Evolutionary conservation across 805 yeast genomes (phyloP).

Genomic region (Debaryomyces prosopidis): DNA sequence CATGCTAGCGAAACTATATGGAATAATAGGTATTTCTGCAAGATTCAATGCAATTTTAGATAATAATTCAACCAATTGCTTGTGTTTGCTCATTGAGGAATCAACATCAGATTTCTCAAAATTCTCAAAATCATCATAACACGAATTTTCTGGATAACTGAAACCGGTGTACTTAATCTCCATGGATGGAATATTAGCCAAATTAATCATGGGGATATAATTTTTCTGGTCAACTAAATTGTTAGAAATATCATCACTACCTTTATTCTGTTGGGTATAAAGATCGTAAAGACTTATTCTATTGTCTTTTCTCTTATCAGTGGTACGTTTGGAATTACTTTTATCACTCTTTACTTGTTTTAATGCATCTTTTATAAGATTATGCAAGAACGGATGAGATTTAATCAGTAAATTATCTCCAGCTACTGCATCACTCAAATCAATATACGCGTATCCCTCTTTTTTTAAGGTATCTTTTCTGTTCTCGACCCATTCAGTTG

Average conservation of each 20-base stretch:
- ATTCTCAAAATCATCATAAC: conserved; percentile 64
- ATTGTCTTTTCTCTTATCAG: conserved; percentile 7
- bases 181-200: conserved; percentile 69
- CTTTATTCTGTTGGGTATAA: conserved; percentile 22
- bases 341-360: conserved; percentile 18
- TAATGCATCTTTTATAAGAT: conserved; percentile 46
- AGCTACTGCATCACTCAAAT: conserved; percentile 65
- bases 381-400: conserved; percentile 65
- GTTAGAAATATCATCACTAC: conserved; percentile 26
- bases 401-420: conserved; percentile 53
- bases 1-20: conserved; percentile 56
- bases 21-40: conserved; percentile 77
- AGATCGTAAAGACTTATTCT: conserved; percentile 24
- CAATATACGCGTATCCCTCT: conserved; percentile 71
- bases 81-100: conserved; percentile 55
- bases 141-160: conserved; percentile 52
- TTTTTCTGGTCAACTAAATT: conserved; percentile 52
- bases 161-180: conserved; percentile 52
- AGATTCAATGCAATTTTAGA: conserved; percentile 55
- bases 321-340: conserved; percentile 6
- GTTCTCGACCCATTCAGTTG: conserved; percentile 72
- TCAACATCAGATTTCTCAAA: conserved; percentile 51
- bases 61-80: conserved; percentile 55
- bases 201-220: conserved; percentile 64
- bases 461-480: conserved; percentile 52